Conservation (phyloP, 495 filamentous ascomycete genomes). For the Penicillium fimorum region DNA sequence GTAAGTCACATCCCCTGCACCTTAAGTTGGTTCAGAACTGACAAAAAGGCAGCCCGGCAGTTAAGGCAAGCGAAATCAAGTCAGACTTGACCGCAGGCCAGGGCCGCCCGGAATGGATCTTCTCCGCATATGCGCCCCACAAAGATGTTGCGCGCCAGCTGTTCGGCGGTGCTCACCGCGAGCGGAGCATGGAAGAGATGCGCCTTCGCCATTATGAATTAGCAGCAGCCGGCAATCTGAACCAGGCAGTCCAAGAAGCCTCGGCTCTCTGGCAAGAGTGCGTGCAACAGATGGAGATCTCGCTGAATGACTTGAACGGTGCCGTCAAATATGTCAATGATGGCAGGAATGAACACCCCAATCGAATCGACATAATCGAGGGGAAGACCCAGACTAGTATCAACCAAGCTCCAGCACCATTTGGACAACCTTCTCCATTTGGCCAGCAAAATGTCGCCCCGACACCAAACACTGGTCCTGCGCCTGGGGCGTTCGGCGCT, state of each 20-base stretch:
- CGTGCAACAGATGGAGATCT: conserved; percentile 65
- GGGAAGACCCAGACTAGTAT: conserved; percentile 34
- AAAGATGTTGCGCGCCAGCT: conserved; percentile 71
- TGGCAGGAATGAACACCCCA: conserved; percentile 71
- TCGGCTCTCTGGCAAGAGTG: conserved; percentile 55
- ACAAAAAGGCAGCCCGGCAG: conserved; percentile 41
- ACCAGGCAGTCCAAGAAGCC: conserved; percentile 67
- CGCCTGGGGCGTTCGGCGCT: conserved; percentile 17
- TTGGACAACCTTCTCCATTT: conserved; percentile 40
- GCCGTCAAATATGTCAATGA: conserved; percentile 71
- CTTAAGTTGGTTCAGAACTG: conserved; percentile 11
- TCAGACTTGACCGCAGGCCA: conserved; percentile 56
- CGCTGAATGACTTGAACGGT: conserved; percentile 63
- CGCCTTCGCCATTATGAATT: conserved; percentile 65
- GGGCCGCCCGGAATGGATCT: conserved; percentile 74
- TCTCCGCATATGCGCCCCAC: conserved; percentile 79
- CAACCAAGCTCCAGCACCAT: conserved; percentile 24
- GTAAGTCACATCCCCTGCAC: conserved; percentile 25
- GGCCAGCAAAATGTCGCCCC: conserved; percentile 25
- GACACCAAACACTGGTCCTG: conserved; percentile 13
- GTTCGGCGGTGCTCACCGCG: conserved; percentile 73
- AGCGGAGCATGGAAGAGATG: conserved; percentile 83
- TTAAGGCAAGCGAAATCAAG: conserved; percentile 57
- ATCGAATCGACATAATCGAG: conserved; percentile 70
- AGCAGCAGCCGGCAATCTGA: conserved; percentile 55